Evolutionary conservation across 768 basidiomycete genomes (phyloP).

Genomic region (Lactifluus hygrophoroides): DNA sequence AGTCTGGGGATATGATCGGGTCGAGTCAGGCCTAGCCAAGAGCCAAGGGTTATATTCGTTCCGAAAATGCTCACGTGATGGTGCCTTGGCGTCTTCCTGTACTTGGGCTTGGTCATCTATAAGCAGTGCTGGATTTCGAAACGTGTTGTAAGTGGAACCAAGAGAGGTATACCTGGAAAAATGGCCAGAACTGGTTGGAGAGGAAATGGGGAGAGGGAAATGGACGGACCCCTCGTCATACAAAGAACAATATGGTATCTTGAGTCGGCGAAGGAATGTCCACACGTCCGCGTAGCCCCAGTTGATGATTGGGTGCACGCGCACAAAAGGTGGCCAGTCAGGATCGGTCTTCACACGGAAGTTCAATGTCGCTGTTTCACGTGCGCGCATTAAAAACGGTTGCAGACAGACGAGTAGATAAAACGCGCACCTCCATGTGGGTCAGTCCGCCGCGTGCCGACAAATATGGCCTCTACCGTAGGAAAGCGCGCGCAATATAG

Average conservation of each 20-base stretch:
- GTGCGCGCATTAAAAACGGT: not conserved
- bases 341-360: slow-evolving; percentile 75
- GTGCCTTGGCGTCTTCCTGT: slow-evolving; percentile 22
- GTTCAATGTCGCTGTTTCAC: slow-evolving; percentile 50
- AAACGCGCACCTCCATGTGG: slow-evolving; percentile 85
- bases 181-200: not conserved
- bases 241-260: slow-evolving; percentile 79
- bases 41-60: not conserved
- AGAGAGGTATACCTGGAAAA: slow-evolving; percentile 84
- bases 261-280: slow-evolving; percentile 65
- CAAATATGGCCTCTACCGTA: slow-evolving; percentile 68
- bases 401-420: not conserved
- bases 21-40: not conserved
- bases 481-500: slow-evolving; percentile 61
- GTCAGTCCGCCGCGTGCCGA: slow-evolving; percentile 84
- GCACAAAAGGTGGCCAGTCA: slow-evolving; percentile 83
- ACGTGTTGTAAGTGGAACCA: slow-evolving; percentile 91
- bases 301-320: slow-evolving; percentile 92
- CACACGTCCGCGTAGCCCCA: slow-evolving; percentile 91
- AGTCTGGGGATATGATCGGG: not conserved
- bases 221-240: slow-evolving; percentile 77
- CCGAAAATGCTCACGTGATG: not conserved
- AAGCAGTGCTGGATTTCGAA: slow-evolving; percentile 78
- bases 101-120: slow-evolving; percentile 18
- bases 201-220: not conserved